Conservation (phyloP, 306 rosid genomes). For the Casuarina equisetifolia region DNA sequence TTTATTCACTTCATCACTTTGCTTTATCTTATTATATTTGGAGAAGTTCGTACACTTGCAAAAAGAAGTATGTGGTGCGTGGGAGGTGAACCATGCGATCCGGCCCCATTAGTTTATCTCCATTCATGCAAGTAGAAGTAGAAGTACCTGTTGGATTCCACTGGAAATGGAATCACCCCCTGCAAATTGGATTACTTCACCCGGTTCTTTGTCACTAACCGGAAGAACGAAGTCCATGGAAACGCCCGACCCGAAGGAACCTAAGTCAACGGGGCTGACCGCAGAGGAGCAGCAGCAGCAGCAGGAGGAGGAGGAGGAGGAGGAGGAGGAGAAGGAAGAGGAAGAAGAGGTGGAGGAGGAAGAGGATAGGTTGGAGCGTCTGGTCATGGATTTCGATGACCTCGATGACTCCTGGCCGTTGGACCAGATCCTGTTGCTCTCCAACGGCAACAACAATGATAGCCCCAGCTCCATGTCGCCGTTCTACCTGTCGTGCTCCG, state of each 20-base stretch:
- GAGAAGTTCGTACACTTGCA: no score
- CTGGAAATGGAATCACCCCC: conserved; percentile 11
- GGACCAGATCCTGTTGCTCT: conserved; percentile 57
- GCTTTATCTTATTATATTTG: no score
- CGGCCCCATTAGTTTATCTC: conserved; percentile 9
- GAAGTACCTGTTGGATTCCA: conserved; percentile 20
- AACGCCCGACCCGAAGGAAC: conserved; percentile 67
- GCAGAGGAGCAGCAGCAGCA: neutral
- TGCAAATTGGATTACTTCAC: neutral
- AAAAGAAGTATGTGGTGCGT: no score
- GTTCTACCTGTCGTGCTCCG: conserved; percentile 43
- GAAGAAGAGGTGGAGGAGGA: neutral
- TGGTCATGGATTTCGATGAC: conserved; percentile 84
- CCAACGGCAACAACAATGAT: conserved; percentile 12
- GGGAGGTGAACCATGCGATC: conserved; percentile 1
- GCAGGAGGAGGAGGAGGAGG: neutral
- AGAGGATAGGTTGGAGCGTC: conserved; percentile 15
- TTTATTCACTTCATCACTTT: no score
- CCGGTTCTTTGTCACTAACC: neutral
- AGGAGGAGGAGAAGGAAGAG: neutral
- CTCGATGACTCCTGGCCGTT: conserved; percentile 78
- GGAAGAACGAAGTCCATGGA: conserved; percentile 1
- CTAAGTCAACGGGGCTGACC: conserved; percentile 33
- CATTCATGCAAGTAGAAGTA: conserved; percentile 14
- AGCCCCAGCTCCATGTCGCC: conserved; percentile 53